phyloP scores from a whole-genome alignment of 2,329 filamentous ascomycete genomes.

The Pyrenophora tritici-repentis region DNA sequence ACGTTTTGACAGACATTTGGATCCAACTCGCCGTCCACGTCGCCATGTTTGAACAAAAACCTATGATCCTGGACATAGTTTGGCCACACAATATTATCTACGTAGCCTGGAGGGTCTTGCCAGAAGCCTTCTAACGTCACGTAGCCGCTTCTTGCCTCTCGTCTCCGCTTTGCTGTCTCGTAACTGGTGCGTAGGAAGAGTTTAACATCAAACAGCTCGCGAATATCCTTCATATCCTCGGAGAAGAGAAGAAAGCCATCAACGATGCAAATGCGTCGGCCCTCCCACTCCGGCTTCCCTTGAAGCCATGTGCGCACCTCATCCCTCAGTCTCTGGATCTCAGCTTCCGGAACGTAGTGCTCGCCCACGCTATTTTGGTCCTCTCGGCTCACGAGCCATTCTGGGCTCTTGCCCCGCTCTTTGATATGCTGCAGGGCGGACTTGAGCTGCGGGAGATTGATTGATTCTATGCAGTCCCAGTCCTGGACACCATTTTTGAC shows the following conservation, averaged over 20 bases:
- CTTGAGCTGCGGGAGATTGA: slow-evolving; percentile 73
- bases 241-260: slow-evolving; percentile 90
- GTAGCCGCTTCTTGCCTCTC: slow-evolving; percentile 74
- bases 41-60: slow-evolving; percentile 74
- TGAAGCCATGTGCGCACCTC: slow-evolving; percentile 19
- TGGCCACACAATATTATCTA: slow-evolving; percentile 94
- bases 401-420: slow-evolving; percentile 64
- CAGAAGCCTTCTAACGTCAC: slow-evolving; percentile 87
- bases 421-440: slow-evolving; percentile 72
- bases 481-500: slow-evolving; percentile 67
- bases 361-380: slow-evolving; percentile 61
- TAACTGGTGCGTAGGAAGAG: slow-evolving; percentile 75
- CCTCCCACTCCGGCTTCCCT: slow-evolving; percentile 21
- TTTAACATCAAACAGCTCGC: slow-evolving; percentile 70
- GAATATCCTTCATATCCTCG: slow-evolving; percentile 57
- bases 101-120: slow-evolving; percentile 91
- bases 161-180: slow-evolving; percentile 64
- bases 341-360: slow-evolving; percentile 34
- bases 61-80: slow-evolving; percentile 83
- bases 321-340: slow-evolving; percentile 47
- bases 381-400: slow-evolving; percentile 58
- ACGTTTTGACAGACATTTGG: slow-evolving; percentile 42
- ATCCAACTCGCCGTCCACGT: slow-evolving; percentile 65
- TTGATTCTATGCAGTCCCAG: slow-evolving; percentile 86
- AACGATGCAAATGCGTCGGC: slow-evolving; percentile 63